Conservation (phyloP, 1,284 basidiomycete species). For the Tremellales sp. region DNA sequence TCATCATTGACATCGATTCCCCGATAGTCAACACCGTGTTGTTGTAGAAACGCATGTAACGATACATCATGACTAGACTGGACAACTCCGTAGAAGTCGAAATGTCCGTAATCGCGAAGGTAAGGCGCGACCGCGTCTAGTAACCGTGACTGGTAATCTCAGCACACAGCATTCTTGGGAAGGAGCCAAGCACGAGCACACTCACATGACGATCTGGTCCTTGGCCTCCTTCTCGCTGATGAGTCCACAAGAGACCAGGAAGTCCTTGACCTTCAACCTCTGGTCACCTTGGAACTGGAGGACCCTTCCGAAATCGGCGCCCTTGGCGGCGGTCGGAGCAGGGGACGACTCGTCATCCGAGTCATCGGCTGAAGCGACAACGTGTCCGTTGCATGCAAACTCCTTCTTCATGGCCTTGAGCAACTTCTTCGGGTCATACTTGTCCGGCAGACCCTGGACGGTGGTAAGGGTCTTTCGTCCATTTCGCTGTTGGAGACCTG, state of each 20-base stretch:
- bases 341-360: constrained; percentile 43
- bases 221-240: constrained; percentile 49
- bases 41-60: no score
- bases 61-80: constrained; percentile 1
- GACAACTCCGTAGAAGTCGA: neutral
- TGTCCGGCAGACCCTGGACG: constrained; percentile 90
- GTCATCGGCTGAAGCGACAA: constrained; percentile 57
- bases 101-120: neutral
- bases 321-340: constrained; percentile 21
- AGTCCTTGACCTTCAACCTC: constrained; percentile 80
- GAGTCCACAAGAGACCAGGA: constrained; percentile 62
- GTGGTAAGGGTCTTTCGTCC: constrained; percentile 99
- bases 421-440: constrained; percentile 97
- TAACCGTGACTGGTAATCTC: constrained; percentile 37
- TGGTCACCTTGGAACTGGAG: constrained; percentile 99
- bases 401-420: constrained; percentile 99
- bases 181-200: constrained; percentile 5
- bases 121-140: constrained; percentile 12
- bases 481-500: constrained; percentile 93
- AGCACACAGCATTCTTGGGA: neutral
- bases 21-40: no score
- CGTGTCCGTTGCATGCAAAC: constrained; percentile 98
- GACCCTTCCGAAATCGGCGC: constrained; percentile 83
- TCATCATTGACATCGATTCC: no score
- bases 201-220: constrained; percentile 49